Conservation (phyloP, 2,329 filamentous ascomycete genomes). For the Microascus cirrosus region DNA sequence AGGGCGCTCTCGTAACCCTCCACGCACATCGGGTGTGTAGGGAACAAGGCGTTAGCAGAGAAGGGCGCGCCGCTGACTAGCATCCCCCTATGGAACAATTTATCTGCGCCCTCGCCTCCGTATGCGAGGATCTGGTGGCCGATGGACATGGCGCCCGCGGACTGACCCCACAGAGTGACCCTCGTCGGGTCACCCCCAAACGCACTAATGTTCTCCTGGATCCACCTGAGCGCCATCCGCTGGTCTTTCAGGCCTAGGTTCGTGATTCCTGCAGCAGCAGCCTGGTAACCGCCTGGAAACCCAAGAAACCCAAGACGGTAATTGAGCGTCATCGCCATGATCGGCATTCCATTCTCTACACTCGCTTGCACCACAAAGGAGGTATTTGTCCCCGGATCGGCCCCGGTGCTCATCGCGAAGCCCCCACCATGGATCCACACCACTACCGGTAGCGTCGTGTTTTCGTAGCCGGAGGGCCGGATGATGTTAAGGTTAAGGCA, state of each 20-base stretch:
- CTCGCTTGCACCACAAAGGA: not conserved
- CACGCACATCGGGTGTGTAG: not conserved
- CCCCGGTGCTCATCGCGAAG: not conserved
- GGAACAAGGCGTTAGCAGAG: not conserved
- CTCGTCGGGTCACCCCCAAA: slow-evolving; percentile 35
- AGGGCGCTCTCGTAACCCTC: too few relatives aligned
- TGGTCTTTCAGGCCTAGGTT: slow-evolving; percentile 1
- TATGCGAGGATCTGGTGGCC: not conserved
- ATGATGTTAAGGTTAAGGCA: too few relatives aligned
- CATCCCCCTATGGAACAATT: not conserved
- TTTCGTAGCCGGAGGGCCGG: too few relatives aligned
- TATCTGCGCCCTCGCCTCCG: not conserved
- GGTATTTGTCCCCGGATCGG: not conserved
- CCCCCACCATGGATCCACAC: not conserved
- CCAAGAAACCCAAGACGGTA: slow-evolving; percentile 48
- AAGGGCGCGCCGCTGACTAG: not conserved
- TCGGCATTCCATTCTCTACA: slow-evolving; percentile 5
- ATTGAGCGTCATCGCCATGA: slow-evolving; percentile 35
- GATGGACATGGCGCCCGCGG: slow-evolving; percentile 25
- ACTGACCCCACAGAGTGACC: slow-evolving; percentile 44
- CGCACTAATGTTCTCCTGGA: slow-evolving; percentile 35
- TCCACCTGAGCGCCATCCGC: slow-evolving; percentile 29
- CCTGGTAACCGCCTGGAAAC: slow-evolving; percentile 39
- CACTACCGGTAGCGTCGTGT: not conserved
- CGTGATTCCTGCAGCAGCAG: slow-evolving; percentile 39